Evolutionary conservation across 2,329 filamentous ascomycete species (phyloP).

Genomic region (Ophiosphaerella korrae): DNA sequence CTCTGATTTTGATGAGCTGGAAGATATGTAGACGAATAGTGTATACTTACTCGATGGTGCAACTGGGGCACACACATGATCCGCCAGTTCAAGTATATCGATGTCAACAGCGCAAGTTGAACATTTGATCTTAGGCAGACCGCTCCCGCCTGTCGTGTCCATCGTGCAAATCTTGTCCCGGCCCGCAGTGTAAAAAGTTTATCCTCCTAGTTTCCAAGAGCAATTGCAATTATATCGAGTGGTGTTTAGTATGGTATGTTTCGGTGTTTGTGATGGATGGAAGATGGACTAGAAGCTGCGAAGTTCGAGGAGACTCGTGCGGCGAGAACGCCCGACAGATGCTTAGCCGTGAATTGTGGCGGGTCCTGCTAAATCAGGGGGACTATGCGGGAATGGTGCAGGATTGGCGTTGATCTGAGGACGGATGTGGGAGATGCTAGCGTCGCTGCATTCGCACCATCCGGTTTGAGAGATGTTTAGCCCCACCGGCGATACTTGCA

Average conservation of each 20-base stretch:
- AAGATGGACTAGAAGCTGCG: slow-evolving; percentile 4
- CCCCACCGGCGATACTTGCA: slow-evolving; percentile 38
- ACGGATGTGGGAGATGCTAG: slow-evolving; percentile 39
- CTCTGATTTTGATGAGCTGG: slow-evolving; percentile 19
- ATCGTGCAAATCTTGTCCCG: slow-evolving; percentile 18
- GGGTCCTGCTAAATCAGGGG: slow-evolving; percentile 38
- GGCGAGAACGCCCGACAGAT: slow-evolving; percentile 23
- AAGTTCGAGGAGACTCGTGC: neutral
- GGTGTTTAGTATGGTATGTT: slow-evolving; percentile 8
- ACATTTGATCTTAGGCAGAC: slow-evolving; percentile 48
- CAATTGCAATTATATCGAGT: slow-evolving; percentile 5
- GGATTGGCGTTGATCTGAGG: slow-evolving; percentile 40
- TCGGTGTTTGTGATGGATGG: slow-evolving; percentile 31
- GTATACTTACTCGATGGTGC: slow-evolving; percentile 51
- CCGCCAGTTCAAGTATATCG: slow-evolving; percentile 83
- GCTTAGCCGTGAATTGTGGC: slow-evolving; percentile 33
- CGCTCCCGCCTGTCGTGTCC: slow-evolving; percentile 41
- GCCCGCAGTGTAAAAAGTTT: no score
- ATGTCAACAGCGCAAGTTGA: slow-evolving; percentile 62
- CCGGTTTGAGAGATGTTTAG: slow-evolving; percentile 35
- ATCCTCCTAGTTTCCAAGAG: no score
- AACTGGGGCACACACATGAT: slow-evolving; percentile 71
- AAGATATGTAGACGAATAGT: neutral
- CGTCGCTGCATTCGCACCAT: slow-evolving; percentile 27
- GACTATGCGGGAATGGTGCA: slow-evolving; percentile 37